Evolutionary conservation across 2,329 filamentous ascomycete species (phyloP), one percentile per base, ranked within the genome.

Genomic region (Colletotrichum eremochloae): DNA sequence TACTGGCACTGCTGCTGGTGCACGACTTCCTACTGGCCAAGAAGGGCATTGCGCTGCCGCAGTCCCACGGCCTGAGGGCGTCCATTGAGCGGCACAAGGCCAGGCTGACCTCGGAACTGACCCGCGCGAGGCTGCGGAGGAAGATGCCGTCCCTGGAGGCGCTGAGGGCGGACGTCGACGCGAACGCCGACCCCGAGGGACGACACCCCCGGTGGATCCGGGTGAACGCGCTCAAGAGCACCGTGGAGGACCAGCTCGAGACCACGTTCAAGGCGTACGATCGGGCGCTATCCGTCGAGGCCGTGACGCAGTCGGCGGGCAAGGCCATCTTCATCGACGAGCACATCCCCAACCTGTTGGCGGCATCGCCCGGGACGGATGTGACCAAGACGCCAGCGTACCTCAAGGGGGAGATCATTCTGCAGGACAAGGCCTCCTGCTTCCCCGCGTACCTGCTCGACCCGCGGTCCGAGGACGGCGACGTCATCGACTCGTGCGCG

Each of bases 381-480:
- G 85, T 98, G 55, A 92, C 90, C 29, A 92, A 91, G 74, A 92
- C 90, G 9, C 82, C 88, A 18, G 92, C 94, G 0, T 98, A 98
- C 81, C 87, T 84, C 18, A 85, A 88, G 1, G 96, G 96, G 1
- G 88, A 91, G 58, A 89, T 98, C 65, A 97, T 98, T 72, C 85
- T 98, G 33, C 96, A 99, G 80, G 96, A 98, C 79, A 98, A 98
- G 81, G 96, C 96, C 0, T 98, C 95, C 0, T 99, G 96, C 79
- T 98, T 99, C 78, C 96, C 96, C 0, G 96, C 96, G 0, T 96
- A 96, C 79, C 85, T 99, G 3, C 85, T 99, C 0, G 87, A 97
- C 63, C 90, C 93, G 0, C 84, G 83, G 0, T 84, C 89, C 11
- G 85, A 89, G 69, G 89, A 92, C 75, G 94, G 94, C 33, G 91